Evolutionary conservation across 1,284 basidiomycete genomes (phyloP).

Genomic region (Tranzscheliella williamsii): DNA sequence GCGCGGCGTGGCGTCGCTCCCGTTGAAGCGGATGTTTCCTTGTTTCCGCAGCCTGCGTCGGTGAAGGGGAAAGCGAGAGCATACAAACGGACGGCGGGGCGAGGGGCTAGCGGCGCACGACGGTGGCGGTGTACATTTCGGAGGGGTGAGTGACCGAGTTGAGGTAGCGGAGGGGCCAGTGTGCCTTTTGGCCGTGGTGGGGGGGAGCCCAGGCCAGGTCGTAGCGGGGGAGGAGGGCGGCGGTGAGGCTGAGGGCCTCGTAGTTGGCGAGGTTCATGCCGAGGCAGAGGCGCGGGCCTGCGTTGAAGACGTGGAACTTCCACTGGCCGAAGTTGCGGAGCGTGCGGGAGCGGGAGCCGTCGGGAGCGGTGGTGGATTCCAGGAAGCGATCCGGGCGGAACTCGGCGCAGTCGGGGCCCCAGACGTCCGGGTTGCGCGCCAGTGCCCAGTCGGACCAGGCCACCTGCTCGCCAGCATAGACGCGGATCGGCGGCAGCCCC

Average conservation of each 20-base stretch:
- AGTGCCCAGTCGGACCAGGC: conserved; percentile 56
- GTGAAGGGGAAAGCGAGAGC: too few relatives aligned
- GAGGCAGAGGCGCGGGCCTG: conserved; percentile 50
- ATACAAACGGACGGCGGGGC: too few relatives aligned
- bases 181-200: conserved; percentile 41
- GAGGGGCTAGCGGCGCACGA: conserved; percentile 24
- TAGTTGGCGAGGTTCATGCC: conserved; percentile 50
- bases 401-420: conserved; percentile 42
- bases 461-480: conserved; percentile 39
- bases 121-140: conserved; percentile 37
- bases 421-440: conserved; percentile 44
- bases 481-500: conserved; percentile 43
- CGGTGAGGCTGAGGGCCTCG: conserved; percentile 34
- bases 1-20: too few relatives aligned
- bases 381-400: conserved; percentile 49
- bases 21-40: too few relatives aligned
- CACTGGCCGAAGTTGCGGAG: conserved; percentile 41
- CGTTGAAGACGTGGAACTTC: conserved; percentile 51
- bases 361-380: conserved; percentile 10
- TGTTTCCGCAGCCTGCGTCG: too few relatives aligned
- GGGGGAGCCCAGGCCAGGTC: conserved; percentile 40
- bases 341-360: conserved; percentile 13
- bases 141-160: conserved; percentile 44
- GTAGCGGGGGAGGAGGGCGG: conserved; percentile 27
- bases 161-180: conserved; percentile 41